Evolutionary conservation across 2,329 filamentous ascomycete species (phyloP), one percentile per base, ranked within the genome.

Genomic region (Beauveria australis): DNA sequence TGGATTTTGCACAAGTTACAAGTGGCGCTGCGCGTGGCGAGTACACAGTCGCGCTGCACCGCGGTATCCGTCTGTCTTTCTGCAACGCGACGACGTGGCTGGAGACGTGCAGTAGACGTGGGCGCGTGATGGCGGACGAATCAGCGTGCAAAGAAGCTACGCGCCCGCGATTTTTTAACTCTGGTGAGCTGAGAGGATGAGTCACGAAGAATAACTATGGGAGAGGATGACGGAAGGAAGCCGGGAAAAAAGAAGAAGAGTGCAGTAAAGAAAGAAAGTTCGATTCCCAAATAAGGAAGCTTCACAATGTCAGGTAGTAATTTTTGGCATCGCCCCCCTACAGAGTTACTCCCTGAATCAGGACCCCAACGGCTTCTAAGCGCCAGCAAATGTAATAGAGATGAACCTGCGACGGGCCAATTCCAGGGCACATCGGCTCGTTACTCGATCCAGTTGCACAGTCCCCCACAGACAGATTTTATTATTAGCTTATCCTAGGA

Each of bases 41-140:
- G 58, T 53, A 40, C 44, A 24, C 53, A 28, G 53, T 47, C 43
- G 44, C 43, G 46, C 30, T 43, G 46, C 33, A 40, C 9, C 24
- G 33, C 33, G 8, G 19, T 44, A 18, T 4, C 37, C 9, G 14
- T 44, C 8, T 46, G 28, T 33, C 24, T 22, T 10, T 18, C 10
- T 14, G 26, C 18, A 40, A 22, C 54, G 43, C 43, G 43, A 51
- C 16, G 40, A 26, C 40, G 46, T 61, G 53, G 59, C 53, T 61
- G 60, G 48, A 44, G 48, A 48, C 46, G 49, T 52, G 49, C 28
- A 10, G 2, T 24, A 24, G 49, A 52, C 28, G 53, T 47, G 47
- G 60, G 60, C 60, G 60, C 60, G 60, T 61, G 49, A 18, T 59
- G 54, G n/a, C 14, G 48, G 43, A 41, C 60, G 40, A 61, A 61